These are phyloP conservation scores for Scorias spongiosa DNA, from an alignment of 2,329 filamentous ascomycete genomes.

Conservation along the genomic window DNA sequence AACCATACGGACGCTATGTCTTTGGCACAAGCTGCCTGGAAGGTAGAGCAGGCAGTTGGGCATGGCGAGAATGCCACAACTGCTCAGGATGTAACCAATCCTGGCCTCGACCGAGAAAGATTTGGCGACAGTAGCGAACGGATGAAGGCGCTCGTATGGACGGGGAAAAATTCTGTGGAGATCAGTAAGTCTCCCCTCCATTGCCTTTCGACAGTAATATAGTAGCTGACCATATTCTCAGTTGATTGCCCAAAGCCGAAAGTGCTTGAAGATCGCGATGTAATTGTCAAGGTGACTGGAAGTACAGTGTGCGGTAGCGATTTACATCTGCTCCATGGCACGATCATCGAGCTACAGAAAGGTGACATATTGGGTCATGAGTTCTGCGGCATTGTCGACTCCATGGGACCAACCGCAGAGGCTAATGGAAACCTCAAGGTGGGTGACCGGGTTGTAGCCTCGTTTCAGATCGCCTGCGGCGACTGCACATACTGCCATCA, in stretches of 20 bases:
- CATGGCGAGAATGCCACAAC: slow-evolving; percentile 51
- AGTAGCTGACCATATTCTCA: slow-evolving; percentile 11
- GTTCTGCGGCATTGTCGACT: slow-evolving; percentile 36
- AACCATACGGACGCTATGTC: slow-evolving; percentile 13
- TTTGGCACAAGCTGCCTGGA: slow-evolving; percentile 51
- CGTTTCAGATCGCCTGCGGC: slow-evolving; percentile 65
- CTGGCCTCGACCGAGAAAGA: slow-evolving; percentile 33
- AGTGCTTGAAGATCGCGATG: slow-evolving; percentile 58
- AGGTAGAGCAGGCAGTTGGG: slow-evolving; percentile 51
- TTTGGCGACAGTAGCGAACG: slow-evolving; percentile 40
- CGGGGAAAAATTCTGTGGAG: slow-evolving; percentile 64
- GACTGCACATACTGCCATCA: slow-evolving; percentile 64
- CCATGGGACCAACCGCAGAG: slow-evolving; percentile 28
- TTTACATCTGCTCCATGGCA: slow-evolving; percentile 39
- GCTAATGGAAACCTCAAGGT: slow-evolving; percentile 22
- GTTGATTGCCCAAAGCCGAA: slow-evolving; percentile 54
- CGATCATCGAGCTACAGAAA: slow-evolving; percentile 34
- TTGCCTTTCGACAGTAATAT: not conserved
- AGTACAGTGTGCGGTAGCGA: slow-evolving; percentile 48
- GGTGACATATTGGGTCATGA: slow-evolving; percentile 38
- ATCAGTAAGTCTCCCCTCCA: slow-evolving; percentile 33
- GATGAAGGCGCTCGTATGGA: slow-evolving; percentile 69
- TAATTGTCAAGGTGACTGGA: slow-evolving; percentile 64
- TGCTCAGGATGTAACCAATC: slow-evolving; percentile 54
- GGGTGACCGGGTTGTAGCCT: slow-evolving; percentile 55